Base-by-base conservation (phyloP, 306 rosid species). In the Carpinus viminea region DNA sequence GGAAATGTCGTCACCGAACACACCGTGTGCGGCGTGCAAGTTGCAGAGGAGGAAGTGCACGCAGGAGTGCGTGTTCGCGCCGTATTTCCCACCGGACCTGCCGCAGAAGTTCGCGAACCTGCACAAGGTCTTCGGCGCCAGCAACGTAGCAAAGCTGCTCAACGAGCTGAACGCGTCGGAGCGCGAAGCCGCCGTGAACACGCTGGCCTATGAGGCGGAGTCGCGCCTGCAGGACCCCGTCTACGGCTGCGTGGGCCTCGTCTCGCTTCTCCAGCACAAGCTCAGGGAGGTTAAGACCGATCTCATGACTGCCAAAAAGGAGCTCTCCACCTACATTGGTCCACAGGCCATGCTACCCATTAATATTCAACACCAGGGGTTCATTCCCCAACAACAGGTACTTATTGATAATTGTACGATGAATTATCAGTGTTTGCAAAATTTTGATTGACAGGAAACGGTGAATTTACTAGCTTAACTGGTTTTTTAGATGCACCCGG, bases 21-120 rank as follows among this genome's bases (percentile, higher is more conserved):
- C 97, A 10, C 98, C 98, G 71, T 94, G 97, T 81, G 98, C 97
- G 43, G 97, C 98, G 66, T 94, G 98, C 85, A 94, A 94, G 84
- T 83, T 68, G 34, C 91, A 82, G 15, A 64, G 98, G 83, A 80
- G 96, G 59, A 94, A 92, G 48, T 94, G 98, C 89, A 92, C 98
- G 18, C 94, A 88, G 68, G 97, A 94, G 77, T 94, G 98, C 81
- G 96, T 89, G 56, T 94, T 91, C 70, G 98, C 98, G 0, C 98
- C 98, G 17, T 94, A 92, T 76, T 94, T 94, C 78, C 98, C 98
- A 51, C 97, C 98, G n/a, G 98, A 94, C 78, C 89, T 92, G 72
- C 97, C 93, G 0, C 94, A 91, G 77, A 87, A 92, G 74, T 94
- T 94, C 26, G 79, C 87, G 17, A 89, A 83, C 64, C 93, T 94